Evolutionary conservation across 148 eudicot genomes (phyloP).

Genomic region (Arbutus unedo): DNA sequence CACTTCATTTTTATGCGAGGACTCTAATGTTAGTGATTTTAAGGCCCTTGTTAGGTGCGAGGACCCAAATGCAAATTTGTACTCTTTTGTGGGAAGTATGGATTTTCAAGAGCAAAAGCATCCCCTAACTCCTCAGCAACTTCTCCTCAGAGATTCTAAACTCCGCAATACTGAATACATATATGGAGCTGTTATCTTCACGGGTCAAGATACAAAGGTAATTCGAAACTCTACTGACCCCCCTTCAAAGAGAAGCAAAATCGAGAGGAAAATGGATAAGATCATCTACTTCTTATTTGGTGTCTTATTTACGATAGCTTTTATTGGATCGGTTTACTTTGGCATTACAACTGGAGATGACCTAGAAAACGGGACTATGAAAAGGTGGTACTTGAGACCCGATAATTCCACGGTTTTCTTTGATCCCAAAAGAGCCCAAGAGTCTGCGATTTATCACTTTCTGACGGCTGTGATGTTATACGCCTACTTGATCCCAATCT

Average conservation of each 20-base stretch:
- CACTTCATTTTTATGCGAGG: constrained; percentile 59
- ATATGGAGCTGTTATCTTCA: constrained; percentile 79
- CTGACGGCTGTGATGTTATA: constrained; percentile 72
- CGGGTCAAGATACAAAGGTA: constrained; percentile 90
- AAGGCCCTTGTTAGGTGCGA: constrained; percentile 68
- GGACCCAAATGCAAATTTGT: constrained; percentile 90
- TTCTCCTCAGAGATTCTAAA: constrained; percentile 54
- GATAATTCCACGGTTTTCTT: constrained; percentile 45
- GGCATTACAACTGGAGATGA: constrained; percentile 63
- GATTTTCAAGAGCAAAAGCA: constrained; percentile 54
- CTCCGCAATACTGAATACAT: constrained; percentile 49
- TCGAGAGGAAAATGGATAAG: constrained; percentile 60
- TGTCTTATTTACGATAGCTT: constrained; percentile 50
- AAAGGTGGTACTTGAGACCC: constrained; percentile 83
- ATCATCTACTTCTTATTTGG: constrained; percentile 66
- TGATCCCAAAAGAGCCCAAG: constrained; percentile 49
- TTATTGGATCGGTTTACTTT: constrained; percentile 71
- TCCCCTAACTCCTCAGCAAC: constrained; percentile 79
- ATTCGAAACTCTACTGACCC: constrained; percentile 83
- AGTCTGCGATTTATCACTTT: constrained; percentile 66
- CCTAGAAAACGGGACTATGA: constrained; percentile 40
- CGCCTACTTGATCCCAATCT: constrained; percentile 79
- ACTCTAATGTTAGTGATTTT: constrained; percentile 44
- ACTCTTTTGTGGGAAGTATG: constrained; percentile 78
- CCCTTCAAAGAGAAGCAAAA: constrained; percentile 51